These are phyloP conservation scores for Kodamaea nitidulidarum DNA, from an alignment of 805 yeast genomes.

Conservation along the genomic window DNA sequence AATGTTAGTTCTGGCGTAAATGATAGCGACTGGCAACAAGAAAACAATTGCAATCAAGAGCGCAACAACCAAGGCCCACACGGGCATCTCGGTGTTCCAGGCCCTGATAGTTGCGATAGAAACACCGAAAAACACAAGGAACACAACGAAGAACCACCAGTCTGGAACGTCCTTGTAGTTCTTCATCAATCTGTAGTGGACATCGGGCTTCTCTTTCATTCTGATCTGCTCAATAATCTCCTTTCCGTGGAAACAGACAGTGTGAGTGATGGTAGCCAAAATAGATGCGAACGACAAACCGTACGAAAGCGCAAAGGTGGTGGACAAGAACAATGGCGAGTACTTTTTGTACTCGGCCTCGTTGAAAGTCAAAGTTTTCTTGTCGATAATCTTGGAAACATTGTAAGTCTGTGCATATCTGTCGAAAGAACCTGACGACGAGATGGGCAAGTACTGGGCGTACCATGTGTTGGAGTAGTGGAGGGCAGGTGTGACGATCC, in stretches of 20 bases:
- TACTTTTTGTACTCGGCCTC: conserved; percentile 48
- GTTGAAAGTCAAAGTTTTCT: conserved; percentile 38
- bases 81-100: conserved; percentile 43
- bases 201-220: conserved; percentile 31
- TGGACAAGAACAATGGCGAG: conserved; percentile 61
- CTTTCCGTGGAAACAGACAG: conserved; percentile 52
- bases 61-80: conserved; percentile 38
- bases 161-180: conserved; percentile 40
- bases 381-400: conserved; percentile 45
- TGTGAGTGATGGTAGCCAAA: conserved; percentile 56
- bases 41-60: conserved; percentile 36
- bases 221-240: conserved; percentile 39
- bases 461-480: conserved; percentile 57
- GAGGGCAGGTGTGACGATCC: conserved; percentile 51
- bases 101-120: conserved; percentile 36
- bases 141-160: conserved; percentile 38
- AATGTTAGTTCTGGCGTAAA: conserved; percentile 33
- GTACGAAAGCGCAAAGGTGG: conserved; percentile 56
- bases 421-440: conserved; percentile 46
- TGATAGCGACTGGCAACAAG: conserved; percentile 39
- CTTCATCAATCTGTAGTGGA: conserved; percentile 54
- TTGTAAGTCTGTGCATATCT: conserved; percentile 48
- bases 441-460: conserved; percentile 57
- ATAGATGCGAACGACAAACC: conserved; percentile 59
- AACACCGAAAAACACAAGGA: conserved; percentile 28